A percentile compares a stretch with the other conserved stretches of the same genome.
Conservation (phyloP, 306 rosid species). For the Nissolia schottii region DNA sequence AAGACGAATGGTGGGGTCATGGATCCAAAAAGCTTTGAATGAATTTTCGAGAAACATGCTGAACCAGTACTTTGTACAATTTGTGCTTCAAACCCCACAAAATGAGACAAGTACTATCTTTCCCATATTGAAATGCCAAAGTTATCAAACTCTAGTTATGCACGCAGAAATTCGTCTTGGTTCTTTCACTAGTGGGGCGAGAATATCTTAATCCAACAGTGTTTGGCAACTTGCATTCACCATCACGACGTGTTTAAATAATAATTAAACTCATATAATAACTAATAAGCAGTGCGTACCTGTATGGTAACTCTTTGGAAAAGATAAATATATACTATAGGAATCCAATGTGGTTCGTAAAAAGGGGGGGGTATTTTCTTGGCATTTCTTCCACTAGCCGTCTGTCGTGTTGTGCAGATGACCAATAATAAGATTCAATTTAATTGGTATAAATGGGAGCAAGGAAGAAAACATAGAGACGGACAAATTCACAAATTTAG, state of each 20-base stretch:
- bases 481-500: neutral
- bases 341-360: neutral
- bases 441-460: neutral
- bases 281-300: neutral
- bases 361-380: neutral
- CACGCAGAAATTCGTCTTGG: neutral
- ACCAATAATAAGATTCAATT: neutral
- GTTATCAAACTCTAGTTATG: neutral
- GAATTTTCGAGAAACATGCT: neutral
- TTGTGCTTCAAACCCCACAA: conserved; percentile 12
- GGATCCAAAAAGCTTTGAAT: neutral
- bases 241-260: neutral
- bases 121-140: neutral
- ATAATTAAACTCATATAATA: neutral
- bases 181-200: neutral
- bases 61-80: conserved; percentile 2
- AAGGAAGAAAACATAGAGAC: neutral
- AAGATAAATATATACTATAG: neutral
- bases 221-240: neutral
- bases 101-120: conserved; percentile 16
- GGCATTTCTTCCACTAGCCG: neutral
- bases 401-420: neutral
- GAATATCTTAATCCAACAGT: neutral
- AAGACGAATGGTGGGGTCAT: conserved; percentile 12
- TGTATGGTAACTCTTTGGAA: neutral